Evolutionary conservation across 2,329 filamentous ascomycete genomes (phyloP).

Genomic region (Diplodia mutila): DNA sequence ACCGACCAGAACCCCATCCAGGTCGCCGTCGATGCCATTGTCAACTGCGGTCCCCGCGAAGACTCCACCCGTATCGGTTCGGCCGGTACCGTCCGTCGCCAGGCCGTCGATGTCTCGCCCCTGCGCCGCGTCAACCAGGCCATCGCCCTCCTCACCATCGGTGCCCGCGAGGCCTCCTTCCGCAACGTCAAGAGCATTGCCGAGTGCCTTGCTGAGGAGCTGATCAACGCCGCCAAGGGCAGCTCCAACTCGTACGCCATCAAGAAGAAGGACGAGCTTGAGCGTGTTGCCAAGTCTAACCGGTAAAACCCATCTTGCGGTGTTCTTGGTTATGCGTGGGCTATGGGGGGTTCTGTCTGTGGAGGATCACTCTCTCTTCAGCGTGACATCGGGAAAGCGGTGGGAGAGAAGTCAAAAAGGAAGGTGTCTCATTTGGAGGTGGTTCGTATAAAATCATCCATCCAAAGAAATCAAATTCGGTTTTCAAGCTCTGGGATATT

Average conservation of each 20-base stretch:
- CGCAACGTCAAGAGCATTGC: conserved; percentile 99
- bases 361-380: conserved; percentile 10
- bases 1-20: conserved; percentile 99
- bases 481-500: conserved; percentile 23
- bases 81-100: conserved; percentile 98
- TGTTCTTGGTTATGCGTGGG: conserved; percentile 3
- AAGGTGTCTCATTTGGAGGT: conserved; percentile 4
- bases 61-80: conserved; percentile 99
- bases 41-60: conserved; percentile 99
- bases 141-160: conserved; percentile 97
- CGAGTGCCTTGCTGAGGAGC: conserved; percentile 99
- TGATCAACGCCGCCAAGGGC: conserved; percentile 99
- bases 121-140: conserved; percentile 99
- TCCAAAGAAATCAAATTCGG: conserved; percentile 9
- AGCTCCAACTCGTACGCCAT: conserved; percentile 99
- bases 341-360: conserved; percentile 7
- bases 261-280: conserved; percentile 99
- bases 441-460: conserved; percentile 19
- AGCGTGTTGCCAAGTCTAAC: conserved; percentile 99
- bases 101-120: conserved; percentile 99
- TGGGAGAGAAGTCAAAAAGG: conserved; percentile 18
- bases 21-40: conserved; percentile 98
- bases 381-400: conserved; percentile 5
- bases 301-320: conserved; percentile 70
- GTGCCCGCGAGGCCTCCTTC: conserved; percentile 98